Evolutionary conservation across 2,329 filamentous ascomycete species (phyloP), one percentile per base, ranked within the genome.

Genomic region (Ophiostoma montium): DNA sequence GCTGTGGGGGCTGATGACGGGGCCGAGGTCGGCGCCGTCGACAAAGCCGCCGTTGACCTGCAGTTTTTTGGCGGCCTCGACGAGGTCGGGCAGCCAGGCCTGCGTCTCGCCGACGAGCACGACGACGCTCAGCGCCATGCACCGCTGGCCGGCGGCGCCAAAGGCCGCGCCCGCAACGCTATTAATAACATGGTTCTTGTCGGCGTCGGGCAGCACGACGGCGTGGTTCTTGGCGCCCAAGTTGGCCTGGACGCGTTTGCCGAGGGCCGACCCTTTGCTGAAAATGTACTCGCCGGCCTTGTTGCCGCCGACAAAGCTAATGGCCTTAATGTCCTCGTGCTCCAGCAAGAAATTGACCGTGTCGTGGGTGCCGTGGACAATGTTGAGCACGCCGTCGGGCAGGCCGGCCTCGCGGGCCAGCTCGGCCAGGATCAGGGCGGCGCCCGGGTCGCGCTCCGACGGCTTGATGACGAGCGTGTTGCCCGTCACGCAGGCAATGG

Each of bases 231-330:
- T 92, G 57, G 86, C 86, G 38, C 86, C 86, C 53, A 92, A 69
- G 67, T 92, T 92, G 63, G 86, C 86, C 69, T 92, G 86, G 30
- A 89, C 84, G 59, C 86, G 82, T 75, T 92, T 92, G 60, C 86
- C 86, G 60, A 89, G 86, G 60, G 84, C 85, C 1, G 84, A 86
- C 32, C 79, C 86, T 50, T 84, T 78, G 50, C 71, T 67, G 67
- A 80, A 92, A 65, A 92, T 92, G 70, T 92, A 92, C 68, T 90
- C 84, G 60, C 86, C 86, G 8, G 86, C 86, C 72, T 86, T 86
- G 72, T 92, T 92, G 66, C 82, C 80, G 54, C 86, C 86, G 35
- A 92, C 86, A 59, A 92, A 92, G 66, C 78, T 84, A 60, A 92
- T 76, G 51, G 86, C 86, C 74, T 89, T 90, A 72, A 92, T 87